Conservation (phyloP, 2,329 filamentous ascomycete genomes). For the Helotiales sp. region DNA sequence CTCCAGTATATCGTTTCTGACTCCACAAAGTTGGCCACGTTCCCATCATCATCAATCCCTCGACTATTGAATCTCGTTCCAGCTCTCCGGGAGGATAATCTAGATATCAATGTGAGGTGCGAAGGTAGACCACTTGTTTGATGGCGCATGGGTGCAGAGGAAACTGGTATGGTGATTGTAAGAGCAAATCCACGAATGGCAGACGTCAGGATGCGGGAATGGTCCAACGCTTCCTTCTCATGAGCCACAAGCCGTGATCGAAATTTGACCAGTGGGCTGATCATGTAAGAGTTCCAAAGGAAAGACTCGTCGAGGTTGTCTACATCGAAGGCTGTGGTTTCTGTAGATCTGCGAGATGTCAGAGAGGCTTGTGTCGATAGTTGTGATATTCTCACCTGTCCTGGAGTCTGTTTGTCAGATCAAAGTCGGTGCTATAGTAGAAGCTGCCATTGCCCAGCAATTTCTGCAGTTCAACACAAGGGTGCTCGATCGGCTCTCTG, state of each 20-base stretch:
- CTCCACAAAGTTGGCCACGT: conserved; percentile 99
- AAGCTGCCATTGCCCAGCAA: conserved; percentile 91
- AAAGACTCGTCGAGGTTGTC: conserved; percentile 92
- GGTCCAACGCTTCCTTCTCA: conserved; percentile 79
- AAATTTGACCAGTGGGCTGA: conserved; percentile 87
- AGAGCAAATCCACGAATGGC: conserved; percentile 91
- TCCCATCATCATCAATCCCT: conserved; percentile 95
- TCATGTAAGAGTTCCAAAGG: conserved; percentile 99
- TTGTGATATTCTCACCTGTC: conserved; percentile 59
- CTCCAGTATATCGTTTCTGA: conserved; percentile 92
- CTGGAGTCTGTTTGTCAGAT: conserved; percentile 89
- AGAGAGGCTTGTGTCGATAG: conserved; percentile 5
- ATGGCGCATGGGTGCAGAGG: conserved; percentile 67
- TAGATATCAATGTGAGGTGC: conserved; percentile 84
- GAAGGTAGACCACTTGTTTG: conserved; percentile 73
- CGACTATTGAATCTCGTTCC: conserved; percentile 96
- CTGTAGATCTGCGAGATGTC: conserved; percentile 59
- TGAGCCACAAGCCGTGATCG: conserved; percentile 74
- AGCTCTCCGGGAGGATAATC: conserved; percentile 85
- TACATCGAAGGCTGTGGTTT: conserved; percentile 79
- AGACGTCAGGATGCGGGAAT: conserved; percentile 84
- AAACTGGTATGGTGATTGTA: conserved; percentile 81
- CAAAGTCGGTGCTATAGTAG: conserved; percentile 98
- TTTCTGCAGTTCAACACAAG: conserved; percentile 88
- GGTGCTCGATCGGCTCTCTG: conserved; percentile 77